Evolutionary conservation across 345 rosid genomes (phyloP), one percentile per base, ranked within the genome.

Genomic region (Populus tremula): DNA sequence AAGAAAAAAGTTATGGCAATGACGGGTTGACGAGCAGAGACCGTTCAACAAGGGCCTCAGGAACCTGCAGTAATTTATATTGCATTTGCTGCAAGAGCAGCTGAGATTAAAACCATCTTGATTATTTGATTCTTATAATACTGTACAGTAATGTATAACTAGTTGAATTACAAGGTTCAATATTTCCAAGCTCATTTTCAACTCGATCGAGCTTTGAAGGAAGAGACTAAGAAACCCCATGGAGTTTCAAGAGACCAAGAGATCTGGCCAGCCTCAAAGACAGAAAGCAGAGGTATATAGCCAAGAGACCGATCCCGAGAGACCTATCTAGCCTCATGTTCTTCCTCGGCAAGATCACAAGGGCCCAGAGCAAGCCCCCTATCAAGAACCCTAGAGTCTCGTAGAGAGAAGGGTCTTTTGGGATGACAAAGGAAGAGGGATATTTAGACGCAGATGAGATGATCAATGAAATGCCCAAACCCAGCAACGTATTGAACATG

Each of bases 401-500:
- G 67, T 87, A 86, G 23, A 93, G 85, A 8, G 90, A 88, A 70
- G 84, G 74, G 83, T 96, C 96, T 10, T 72, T 78, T 8, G 94
- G 94, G 6, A 96, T 86, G 33, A 85, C 76, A 38, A 86, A 90
- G 18, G 90, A 33, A 27, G 61, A 31, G n/a, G 99, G 97, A 71
- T 91, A 90, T 54, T 72, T 74, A 0, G 85, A 69, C 87, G 91
- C 92, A n/a, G 97, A 82, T 47, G 92, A 84, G 69, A 93, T 87
- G 54, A 88, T 83, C 12, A 93, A 76, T 33, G 96, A 87, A 3
- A 89, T 53, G 17, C 99, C 99, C 2, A 96, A 86, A 23, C 97
- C 97, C 62, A 93, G 78, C 79, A 96, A 68, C 0, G 92, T 93
- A 56, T 96, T 91, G 72, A 96, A 96, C 91, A 96, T 87, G 1